Evolutionary conservation across 441 rosid genomes (phyloP), one percentile per base, ranked within the genome.

Genomic region (Gossypium gossypioides): DNA sequence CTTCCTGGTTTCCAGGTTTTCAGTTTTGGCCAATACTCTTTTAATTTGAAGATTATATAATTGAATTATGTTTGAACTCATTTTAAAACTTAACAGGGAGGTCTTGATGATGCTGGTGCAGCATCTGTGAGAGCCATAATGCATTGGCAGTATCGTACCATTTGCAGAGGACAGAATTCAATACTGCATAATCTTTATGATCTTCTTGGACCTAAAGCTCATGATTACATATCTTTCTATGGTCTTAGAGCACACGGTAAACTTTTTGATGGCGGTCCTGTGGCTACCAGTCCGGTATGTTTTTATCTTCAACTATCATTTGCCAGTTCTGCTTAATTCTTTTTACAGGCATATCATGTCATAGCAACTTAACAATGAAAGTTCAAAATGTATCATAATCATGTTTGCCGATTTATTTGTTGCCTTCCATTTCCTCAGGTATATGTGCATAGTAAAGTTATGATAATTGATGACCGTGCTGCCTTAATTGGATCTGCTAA

Each of bases 81-180:
- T 68, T 10, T 10, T 66, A 18, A 73, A 59, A 44, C 65, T 74
- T 81, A 72, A 81, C 84, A 96, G 98, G 98, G 99, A 32, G 99
- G 99, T 72, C 74, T 93, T 80, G 98, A 96, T 74, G 99, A 93
- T 82, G 83, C 88, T 74, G 98, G 99, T 67, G 97, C 98, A 19
- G 98, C 99, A 71, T 88, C 98, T 77, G 94, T 96, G 46, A 91
- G 98, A 91, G 98, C 99, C 73, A 91, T 93, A 81, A 90, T 91
- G 98, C 98, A 96, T 76, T 96, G 98, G 98, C 98, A 96, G 84
- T 86, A 93, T 82, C 87, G 98, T 78, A 93, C 98, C 79, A 90
- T 96, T 72, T 87, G 87, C 86, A 82, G 97, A 81, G 97, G 97
- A 80, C 96, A 86, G 18, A 85, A 80, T 78, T 96, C 99, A 29